A percentile compares a stretch with the other conserved stretches of the same genome.
phyloP scores from a whole-genome alignment of 768 basidiomycete genomes.

The Hirschioporus abietinus region DNA sequence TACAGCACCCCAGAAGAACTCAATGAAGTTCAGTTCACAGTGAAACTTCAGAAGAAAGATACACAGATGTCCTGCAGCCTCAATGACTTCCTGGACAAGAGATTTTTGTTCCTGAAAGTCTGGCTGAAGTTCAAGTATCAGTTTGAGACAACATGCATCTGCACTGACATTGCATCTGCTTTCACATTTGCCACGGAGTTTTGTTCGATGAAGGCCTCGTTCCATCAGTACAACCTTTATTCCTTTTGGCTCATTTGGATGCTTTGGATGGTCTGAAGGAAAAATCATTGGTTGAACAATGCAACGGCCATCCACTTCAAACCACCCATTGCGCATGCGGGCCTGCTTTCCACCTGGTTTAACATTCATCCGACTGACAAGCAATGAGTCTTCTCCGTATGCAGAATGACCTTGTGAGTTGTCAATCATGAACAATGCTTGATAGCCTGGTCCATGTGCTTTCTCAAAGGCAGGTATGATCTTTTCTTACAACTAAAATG shows the following conservation, averaged over 20 bases:
- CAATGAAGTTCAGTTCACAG: constrained; percentile 43
- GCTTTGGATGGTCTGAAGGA: constrained; percentile 6
- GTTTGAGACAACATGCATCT: not conserved
- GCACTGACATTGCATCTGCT: not conserved
- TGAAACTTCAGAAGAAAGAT: constrained; percentile 39
- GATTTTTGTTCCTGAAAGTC: constrained; percentile 6
- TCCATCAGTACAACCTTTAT: constrained; percentile 26
- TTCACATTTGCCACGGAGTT: constrained; percentile 14
- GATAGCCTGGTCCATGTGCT: constrained; percentile 20
- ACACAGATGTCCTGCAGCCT: constrained; percentile 22
- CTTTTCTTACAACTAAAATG: constrained; percentile 16
- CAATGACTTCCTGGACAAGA: constrained; percentile 17
- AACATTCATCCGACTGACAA: constrained; percentile 26
- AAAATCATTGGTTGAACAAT: constrained; percentile 8
- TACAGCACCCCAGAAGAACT: constrained; percentile 32
- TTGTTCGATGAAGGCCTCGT: constrained; percentile 18
- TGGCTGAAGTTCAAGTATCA: not conserved
- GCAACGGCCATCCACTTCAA: constrained; percentile 2
- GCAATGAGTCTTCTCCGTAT: constrained; percentile 32
- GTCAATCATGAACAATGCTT: constrained; percentile 34
- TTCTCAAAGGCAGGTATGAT: constrained; percentile 18
- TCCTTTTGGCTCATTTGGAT: constrained; percentile 26
- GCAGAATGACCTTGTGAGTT: constrained; percentile 38
- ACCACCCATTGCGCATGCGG: constrained; percentile 18
- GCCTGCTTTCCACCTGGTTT: constrained; percentile 10